A percentile compares a stretch with the other conserved stretches of the same genome.
These are phyloP conservation scores for Neurospora hispaniola DNA, from an alignment of 495 filamentous ascomycete species.

Conservation along the genomic window DNA sequence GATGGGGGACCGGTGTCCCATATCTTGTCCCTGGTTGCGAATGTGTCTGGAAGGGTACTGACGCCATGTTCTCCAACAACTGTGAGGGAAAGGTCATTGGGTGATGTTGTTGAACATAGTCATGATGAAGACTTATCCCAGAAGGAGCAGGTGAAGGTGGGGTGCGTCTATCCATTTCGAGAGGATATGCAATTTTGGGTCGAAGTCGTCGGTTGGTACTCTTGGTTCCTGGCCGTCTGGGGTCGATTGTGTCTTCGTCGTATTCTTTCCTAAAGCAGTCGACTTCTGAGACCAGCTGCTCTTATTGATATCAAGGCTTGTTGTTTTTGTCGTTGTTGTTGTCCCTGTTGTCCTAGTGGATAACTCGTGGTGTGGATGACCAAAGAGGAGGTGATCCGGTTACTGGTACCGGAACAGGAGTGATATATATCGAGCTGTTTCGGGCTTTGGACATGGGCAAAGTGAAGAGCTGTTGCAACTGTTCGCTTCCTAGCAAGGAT, in stretches of 20 bases:
- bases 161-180: constrained; percentile 26
- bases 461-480: neutral
- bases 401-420: neutral
- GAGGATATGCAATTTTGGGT: neutral
- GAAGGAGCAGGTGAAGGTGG: constrained; percentile 34
- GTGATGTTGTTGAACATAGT: constrained; percentile 42
- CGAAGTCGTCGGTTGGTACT: neutral
- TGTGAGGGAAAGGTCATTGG: constrained; percentile 18
- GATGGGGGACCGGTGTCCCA: constrained; percentile 27
- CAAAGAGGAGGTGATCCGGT: neutral
- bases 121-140: constrained; percentile 31
- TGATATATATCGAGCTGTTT: neutral
- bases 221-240: neutral
- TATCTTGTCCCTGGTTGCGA: constrained; percentile 35
- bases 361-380: neutral
- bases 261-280: neutral
- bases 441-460: neutral
- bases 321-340: neutral
- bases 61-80: constrained; percentile 1
- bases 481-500: neutral
- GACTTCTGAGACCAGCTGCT: neutral
- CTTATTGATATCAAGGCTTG: neutral
- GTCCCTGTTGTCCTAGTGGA: neutral
- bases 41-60: constrained; percentile 20
- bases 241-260: neutral